Base-by-base conservation (phyloP, 2,329 filamentous ascomycete species). In the Emergomyces africanus region DNA sequence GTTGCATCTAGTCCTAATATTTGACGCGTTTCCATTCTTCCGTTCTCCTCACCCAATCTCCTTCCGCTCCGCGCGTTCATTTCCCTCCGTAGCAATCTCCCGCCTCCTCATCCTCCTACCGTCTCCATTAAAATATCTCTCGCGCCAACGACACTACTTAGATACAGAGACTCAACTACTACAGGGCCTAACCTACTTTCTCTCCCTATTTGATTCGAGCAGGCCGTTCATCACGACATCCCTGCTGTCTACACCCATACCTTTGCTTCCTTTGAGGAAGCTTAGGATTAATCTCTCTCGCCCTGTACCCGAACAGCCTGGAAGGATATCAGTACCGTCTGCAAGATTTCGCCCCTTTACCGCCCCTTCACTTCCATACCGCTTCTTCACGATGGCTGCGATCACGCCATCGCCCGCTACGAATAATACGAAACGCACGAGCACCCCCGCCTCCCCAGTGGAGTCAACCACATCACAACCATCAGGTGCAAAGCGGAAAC, bases 401-500 rank as follows among this genome's bases (percentile, higher is more conserved):
- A 18, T 42, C 48, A 48, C 57, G 8, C 25, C 57, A n/a, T 51
- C 61, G 48, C 6, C 28, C 20, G 33, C 57, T n/a, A 46, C 28
- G 59, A 54, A 60, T 65, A 50, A 61, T 25, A 72, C 70, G 67
- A 69, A 69, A 57, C 63, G 64, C 18, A 66, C 66, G n/a, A 71
- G 70, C 15, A 70, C 71, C 20, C 72, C 71, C 39, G 69, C 71
- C 28, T 72, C 70, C 41, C 71, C 71, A 1, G 68, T 63, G 44
- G 66, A 69, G 57, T 65, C 64, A 39, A 69, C 66, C 64, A 59
- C 73, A 39, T 69, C 69, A 50, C 64, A 72, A 25, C 73, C 72
- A 33, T 70, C 70, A 53, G 78, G 79, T 28, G 75, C 74, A 14
- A 85, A 85, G 68, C 77, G 82, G 60, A 85, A 84, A 69, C 74